A percentile compares a stretch with the other conserved stretches of the same genome.
Evolutionary conservation across 768 basidiomycete species (phyloP).

Genomic region (Austroboletus festivus): DNA sequence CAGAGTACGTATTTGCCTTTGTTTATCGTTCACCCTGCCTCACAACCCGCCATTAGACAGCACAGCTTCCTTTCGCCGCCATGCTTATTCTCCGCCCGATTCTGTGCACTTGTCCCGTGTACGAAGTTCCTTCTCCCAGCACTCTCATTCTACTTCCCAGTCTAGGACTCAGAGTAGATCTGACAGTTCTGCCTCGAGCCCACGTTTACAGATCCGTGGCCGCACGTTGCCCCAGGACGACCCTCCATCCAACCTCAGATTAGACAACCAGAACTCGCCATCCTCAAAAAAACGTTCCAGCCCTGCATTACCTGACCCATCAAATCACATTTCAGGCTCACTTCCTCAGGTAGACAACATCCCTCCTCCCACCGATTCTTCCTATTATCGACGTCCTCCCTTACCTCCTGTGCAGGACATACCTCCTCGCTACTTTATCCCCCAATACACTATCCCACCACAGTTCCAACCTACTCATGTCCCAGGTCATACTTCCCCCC

Average conservation of each 20-base stretch:
- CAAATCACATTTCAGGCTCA: constrained; percentile 9
- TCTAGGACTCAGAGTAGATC: constrained; percentile 45
- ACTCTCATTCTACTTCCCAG: constrained; percentile 38
- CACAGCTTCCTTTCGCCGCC: constrained; percentile 27
- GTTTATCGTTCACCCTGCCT: constrained; percentile 9
- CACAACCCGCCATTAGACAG: constrained; percentile 22
- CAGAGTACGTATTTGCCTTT: constrained; percentile 36
- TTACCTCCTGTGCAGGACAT: constrained; percentile 24
- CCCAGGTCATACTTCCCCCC: constrained; percentile 25
- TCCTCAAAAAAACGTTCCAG: constrained; percentile 16
- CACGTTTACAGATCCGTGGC: constrained; percentile 37
- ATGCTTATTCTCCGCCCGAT: constrained; percentile 27
- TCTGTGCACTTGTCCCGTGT: constrained; percentile 33
- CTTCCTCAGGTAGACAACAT: constrained; percentile 12
- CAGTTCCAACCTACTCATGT: constrained; percentile 16
- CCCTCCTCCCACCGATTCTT: constrained; percentile 8
- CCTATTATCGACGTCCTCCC: constrained; percentile 18
- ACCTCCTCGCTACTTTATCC: constrained; percentile 15
- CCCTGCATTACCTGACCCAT: constrained; percentile 18
- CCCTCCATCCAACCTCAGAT: constrained; percentile 20
- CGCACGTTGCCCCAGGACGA: constrained; percentile 43
- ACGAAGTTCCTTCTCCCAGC: constrained; percentile 34
- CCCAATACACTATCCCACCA: constrained; percentile 16
- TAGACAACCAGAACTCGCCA: constrained; percentile 17
- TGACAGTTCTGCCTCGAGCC: constrained; percentile 50